phyloP scores from a whole-genome alignment of 805 yeast species.

The Candida sonorensis region DNA sequence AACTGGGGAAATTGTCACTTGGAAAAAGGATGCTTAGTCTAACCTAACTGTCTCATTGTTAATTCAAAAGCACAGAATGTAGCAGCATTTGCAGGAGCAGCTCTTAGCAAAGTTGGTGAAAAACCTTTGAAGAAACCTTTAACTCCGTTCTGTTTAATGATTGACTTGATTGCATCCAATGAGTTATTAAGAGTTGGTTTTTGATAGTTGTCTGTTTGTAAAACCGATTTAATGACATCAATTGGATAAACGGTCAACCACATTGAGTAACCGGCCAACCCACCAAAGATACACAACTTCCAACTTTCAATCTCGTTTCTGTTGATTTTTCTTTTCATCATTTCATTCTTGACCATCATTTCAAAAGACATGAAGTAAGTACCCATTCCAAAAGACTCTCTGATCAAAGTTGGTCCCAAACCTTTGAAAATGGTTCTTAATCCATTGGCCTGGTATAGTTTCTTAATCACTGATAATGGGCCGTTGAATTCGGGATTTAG shows the following conservation, averaged over 20 bases:
- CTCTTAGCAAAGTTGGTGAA: slow-evolving; percentile 85
- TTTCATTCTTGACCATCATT: slow-evolving; percentile 68
- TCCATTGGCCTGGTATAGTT: slow-evolving; percentile 51
- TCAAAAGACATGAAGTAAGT: slow-evolving; percentile 86
- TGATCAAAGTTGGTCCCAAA: slow-evolving; percentile 66
- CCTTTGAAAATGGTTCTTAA: slow-evolving; percentile 61
- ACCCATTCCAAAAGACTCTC: slow-evolving; percentile 89
- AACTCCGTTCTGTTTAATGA: slow-evolving; percentile 54
- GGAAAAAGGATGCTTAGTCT: too few relatives aligned
- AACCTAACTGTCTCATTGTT: slow-evolving; percentile 62
- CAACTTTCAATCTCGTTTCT: slow-evolving; percentile 82
- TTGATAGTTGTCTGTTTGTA: slow-evolving; percentile 67
- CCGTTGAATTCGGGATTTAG: slow-evolving; percentile 53
- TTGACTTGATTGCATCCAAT: slow-evolving; percentile 48
- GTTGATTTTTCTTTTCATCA: slow-evolving; percentile 34
- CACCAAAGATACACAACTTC: slow-evolving; percentile 85
- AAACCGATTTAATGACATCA: slow-evolving; percentile 83
- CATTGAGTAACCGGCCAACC: slow-evolving; percentile 81
- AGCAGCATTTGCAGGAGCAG: slow-evolving; percentile 97
- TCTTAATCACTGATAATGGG: slow-evolving; percentile 63
- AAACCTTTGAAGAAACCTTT: slow-evolving; percentile 88
- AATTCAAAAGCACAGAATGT: slow-evolving; percentile 92
- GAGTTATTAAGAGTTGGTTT: slow-evolving; percentile 56
- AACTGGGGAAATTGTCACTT: too few relatives aligned
- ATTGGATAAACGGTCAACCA: slow-evolving; percentile 85